These are phyloP conservation scores for Coemansia asiatica DNA, from an alignment of 192 early-diverging fungal genomes.

Conservation along the genomic window DNA sequence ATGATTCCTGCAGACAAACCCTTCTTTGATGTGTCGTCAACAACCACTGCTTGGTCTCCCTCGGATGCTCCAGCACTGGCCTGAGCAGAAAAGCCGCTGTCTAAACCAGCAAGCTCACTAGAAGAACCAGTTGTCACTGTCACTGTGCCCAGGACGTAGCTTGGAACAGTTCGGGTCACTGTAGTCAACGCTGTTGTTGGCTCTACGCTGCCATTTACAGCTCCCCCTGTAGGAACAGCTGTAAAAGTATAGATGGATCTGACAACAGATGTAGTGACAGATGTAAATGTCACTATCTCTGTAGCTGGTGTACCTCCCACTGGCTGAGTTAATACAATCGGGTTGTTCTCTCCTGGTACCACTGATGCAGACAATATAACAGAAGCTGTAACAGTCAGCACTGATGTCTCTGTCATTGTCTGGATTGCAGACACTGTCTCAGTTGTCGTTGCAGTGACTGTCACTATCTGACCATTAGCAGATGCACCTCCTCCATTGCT, in stretches of 20 bases:
- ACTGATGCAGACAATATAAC: neutral
- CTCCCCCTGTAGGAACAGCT: neutral
- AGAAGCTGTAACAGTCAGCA: neutral
- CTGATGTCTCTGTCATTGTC: neutral
- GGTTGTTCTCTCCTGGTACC: neutral
- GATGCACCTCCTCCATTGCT: neutral
- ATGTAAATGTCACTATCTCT: neutral
- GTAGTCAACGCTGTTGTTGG: neutral
- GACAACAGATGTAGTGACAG: neutral
- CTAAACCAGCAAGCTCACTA: too few species aligned
- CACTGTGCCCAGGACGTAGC: too few species aligned
- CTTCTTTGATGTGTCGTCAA: neutral
- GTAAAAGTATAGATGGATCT: neutral
- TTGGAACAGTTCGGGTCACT: neutral
- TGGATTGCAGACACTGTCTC: neutral
- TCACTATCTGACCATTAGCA: neutral
- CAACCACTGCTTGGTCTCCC: neutral
- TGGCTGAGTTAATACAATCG: neutral
- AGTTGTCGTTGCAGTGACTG: neutral
- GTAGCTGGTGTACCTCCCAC: neutral
- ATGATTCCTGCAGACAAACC: neutral
- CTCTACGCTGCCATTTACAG: neutral
- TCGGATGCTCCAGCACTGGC: neutral
- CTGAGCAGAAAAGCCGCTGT: neutral
- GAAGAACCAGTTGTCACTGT: neutral